phyloP scores from a whole-genome alignment of 2,329 filamentous ascomycete species.

The Botrytis hyacinthi region DNA sequence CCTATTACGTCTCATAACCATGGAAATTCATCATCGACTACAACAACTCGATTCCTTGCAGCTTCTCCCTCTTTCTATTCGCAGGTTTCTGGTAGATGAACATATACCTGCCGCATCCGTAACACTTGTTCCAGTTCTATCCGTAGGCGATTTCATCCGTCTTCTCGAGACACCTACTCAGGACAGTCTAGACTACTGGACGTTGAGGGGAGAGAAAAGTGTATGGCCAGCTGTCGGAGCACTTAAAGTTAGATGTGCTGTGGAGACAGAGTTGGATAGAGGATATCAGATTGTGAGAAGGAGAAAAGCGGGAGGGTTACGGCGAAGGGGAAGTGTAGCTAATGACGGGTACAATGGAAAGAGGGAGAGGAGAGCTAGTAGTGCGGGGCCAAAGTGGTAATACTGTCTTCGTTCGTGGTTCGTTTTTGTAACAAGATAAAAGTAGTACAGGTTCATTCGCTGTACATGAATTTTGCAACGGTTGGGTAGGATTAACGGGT shows the following conservation, averaged over 20 bases:
- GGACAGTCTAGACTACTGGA: constrained; percentile 79
- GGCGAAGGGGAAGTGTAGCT: constrained; percentile 37
- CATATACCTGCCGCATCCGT: constrained; percentile 74
- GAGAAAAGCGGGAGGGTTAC: constrained; percentile 39
- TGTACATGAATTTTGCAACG: background rate
- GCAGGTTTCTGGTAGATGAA: constrained; percentile 80
- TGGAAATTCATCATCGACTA: constrained; percentile 78
- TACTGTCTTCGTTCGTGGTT: background rate
- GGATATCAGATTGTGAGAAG: constrained; percentile 78
- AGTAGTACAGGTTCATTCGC: background rate
- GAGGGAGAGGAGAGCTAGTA: constrained; percentile 35
- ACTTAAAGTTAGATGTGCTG: constrained; percentile 74
- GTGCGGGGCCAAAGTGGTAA: constrained; percentile 32
- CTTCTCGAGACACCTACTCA: constrained; percentile 80
- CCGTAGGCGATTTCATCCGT: constrained; percentile 68
- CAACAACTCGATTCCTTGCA: constrained; percentile 77
- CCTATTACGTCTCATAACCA: constrained; percentile 64
- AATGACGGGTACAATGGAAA: constrained; percentile 32
- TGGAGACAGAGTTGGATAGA: constrained; percentile 84
- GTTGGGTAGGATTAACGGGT: background rate
- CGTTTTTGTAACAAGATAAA: background rate
- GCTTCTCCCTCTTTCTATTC: constrained; percentile 65
- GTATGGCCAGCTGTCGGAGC: constrained; percentile 89
- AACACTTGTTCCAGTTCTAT: constrained; percentile 79
- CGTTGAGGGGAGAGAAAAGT: constrained; percentile 75